Conservation (phyloP, 352 stramenopile genomes). For the Phytophthora cactorum region DNA sequence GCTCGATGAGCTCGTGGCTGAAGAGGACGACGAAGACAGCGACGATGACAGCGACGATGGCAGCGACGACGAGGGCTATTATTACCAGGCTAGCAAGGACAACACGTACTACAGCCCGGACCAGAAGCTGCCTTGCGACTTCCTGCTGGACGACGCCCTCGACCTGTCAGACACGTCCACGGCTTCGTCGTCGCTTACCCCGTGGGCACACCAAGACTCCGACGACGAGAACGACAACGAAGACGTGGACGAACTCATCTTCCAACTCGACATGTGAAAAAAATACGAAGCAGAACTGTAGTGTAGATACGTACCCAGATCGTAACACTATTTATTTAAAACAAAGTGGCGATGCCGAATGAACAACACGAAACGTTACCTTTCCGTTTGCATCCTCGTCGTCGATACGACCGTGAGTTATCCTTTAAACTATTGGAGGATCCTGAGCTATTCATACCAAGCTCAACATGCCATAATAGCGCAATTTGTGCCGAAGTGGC, state of each 20-base stretch:
- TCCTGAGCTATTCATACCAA: no score
- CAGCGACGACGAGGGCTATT: constrained; percentile 32
- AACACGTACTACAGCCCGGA: constrained; percentile 50
- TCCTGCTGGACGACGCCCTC: constrained; percentile 23
- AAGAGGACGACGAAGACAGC: constrained; percentile 25
- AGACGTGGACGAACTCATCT: constrained; percentile 40
- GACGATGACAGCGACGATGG: constrained; percentile 36
- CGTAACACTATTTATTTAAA: constrained; percentile 40
- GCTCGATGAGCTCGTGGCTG: constrained; percentile 31
- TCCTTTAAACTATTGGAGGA: background rate
- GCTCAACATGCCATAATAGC: no score
- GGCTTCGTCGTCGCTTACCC: constrained; percentile 35
- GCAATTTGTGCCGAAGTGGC: no score
- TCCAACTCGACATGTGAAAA: constrained; percentile 46
- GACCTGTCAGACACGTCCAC: constrained; percentile 51
- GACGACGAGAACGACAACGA: constrained; percentile 22
- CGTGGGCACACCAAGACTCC: constrained; percentile 19
- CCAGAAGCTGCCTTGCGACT: constrained; percentile 23
- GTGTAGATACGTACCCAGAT: constrained; percentile 21
- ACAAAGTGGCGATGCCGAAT: constrained; percentile 1
- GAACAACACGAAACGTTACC: constrained; percentile 3
- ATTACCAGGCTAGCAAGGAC: constrained; percentile 42
- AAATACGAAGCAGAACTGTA: background rate
- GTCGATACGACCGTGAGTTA: background rate
- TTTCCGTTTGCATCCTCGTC: background rate